Evolutionary conservation across 495 filamentous ascomycete genomes (phyloP).

Genomic region (Pyronema domesticum): DNA sequence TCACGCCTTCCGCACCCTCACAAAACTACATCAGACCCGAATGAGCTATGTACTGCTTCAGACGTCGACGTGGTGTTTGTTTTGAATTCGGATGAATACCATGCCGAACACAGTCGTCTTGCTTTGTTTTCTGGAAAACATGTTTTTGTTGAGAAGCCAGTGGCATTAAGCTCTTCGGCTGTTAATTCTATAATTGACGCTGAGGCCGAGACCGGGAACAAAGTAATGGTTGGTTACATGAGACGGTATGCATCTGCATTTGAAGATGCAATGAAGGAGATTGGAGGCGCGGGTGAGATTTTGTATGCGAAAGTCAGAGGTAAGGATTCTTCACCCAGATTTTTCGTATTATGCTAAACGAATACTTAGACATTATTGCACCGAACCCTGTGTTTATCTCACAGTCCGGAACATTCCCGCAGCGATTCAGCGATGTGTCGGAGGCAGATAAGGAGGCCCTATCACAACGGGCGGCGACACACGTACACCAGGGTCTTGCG

Average conservation of each 20-base stretch:
- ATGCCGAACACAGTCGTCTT: slow-evolving; percentile 32
- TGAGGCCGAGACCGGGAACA: slow-evolving; percentile 21
- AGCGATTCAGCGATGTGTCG: slow-evolving; percentile 25
- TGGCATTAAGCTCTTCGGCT: slow-evolving; percentile 30
- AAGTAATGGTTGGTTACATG: slow-evolving; percentile 39
- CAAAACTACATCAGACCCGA: neutral
- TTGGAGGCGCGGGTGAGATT: slow-evolving; percentile 29
- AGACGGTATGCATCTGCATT: slow-evolving; percentile 37
- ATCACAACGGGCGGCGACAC: slow-evolving; percentile 1
- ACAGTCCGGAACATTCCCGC: slow-evolving; percentile 33
- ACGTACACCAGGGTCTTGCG: neutral
- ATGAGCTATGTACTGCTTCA: slow-evolving; percentile 17
- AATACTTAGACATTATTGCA: slow-evolving; percentile 32
- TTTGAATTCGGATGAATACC: slow-evolving; percentile 35
- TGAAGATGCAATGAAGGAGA: slow-evolving; percentile 31
- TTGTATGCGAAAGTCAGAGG: slow-evolving; percentile 34
- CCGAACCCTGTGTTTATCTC: slow-evolving; percentile 27
- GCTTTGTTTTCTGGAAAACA: slow-evolving; percentile 36
- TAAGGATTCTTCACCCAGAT: too few relatives aligned
- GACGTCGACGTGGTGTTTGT: slow-evolving; percentile 36
- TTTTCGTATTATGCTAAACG: too few relatives aligned
- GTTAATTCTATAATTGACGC: slow-evolving; percentile 31
- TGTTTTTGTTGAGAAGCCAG: slow-evolving; percentile 38
- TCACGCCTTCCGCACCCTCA: neutral
- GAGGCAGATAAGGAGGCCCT: slow-evolving; percentile 16